A percentile compares a stretch with the other conserved stretches of the same genome.
Conservation (phyloP, 345 rosid species). For the Camelina neglecta region DNA sequence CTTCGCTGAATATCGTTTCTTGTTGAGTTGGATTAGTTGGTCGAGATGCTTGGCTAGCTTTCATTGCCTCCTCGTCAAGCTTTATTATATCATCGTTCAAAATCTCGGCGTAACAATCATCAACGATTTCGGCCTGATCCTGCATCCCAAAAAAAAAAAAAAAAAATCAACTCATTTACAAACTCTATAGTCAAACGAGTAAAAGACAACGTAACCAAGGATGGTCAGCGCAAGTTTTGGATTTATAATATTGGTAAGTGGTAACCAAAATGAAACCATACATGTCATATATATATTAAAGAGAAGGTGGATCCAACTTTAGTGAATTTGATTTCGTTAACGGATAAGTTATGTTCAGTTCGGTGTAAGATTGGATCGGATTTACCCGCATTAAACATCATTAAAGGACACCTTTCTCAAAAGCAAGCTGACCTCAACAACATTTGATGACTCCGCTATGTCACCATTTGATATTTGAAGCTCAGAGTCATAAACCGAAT, state of each 20-base stretch:
- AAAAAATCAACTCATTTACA: not conserved
- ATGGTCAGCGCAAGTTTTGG: not conserved
- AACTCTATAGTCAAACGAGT: not conserved
- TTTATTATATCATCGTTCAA: conserved; percentile 78
- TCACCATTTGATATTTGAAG: conserved; percentile 45
- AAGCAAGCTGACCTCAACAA: conserved; percentile 51
- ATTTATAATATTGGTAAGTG: not conserved
- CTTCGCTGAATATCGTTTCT: conserved; percentile 24
- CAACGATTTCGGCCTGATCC: conserved; percentile 40
- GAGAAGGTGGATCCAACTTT: not conserved
- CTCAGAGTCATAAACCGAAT: conserved; percentile 59
- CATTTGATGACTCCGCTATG: conserved; percentile 54
- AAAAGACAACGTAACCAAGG: not conserved
- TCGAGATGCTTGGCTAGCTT: conserved; percentile 39
- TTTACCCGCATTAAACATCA: not conserved
- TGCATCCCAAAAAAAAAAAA: not conserved
- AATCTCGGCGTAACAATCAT: conserved; percentile 75
- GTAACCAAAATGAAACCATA: not conserved
- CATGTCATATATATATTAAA: too few relatives aligned
- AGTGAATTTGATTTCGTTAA: too few relatives aligned
- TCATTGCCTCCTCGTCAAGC: conserved; percentile 55
- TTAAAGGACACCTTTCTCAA: not conserved
- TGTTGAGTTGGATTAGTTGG: conserved; percentile 31
- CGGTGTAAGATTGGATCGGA: not conserved
- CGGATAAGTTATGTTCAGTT: too few relatives aligned